These are phyloP conservation scores for Vaccinium vitisidaea DNA, from an alignment of 148 eudicot genomes.

Conservation along the genomic window DNA sequence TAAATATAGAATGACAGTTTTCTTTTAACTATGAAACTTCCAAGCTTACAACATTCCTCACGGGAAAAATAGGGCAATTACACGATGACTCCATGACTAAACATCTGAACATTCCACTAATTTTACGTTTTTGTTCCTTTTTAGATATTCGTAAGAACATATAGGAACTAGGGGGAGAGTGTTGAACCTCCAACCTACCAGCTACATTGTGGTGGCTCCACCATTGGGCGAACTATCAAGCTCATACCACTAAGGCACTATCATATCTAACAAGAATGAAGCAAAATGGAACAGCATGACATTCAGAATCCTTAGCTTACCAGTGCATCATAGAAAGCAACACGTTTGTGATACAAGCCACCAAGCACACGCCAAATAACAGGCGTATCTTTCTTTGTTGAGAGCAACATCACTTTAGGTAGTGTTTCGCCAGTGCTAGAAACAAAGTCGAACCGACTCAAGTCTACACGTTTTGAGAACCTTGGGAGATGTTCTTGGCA, in stretches of 20 bases:
- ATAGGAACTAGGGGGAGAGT: neutral
- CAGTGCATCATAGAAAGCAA: slow-evolving; percentile 76
- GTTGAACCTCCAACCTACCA: neutral
- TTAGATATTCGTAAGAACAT: neutral
- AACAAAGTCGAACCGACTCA: slow-evolving; percentile 41
- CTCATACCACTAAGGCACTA: neutral
- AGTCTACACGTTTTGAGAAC: slow-evolving; percentile 59
- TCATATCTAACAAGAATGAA: neutral
- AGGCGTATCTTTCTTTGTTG: slow-evolving; percentile 85
- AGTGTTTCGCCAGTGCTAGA: slow-evolving; percentile 41
- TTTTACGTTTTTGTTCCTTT: neutral
- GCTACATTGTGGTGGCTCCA: neutral
- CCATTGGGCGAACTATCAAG: neutral
- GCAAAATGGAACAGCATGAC: neutral
- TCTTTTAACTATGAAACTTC: neutral
- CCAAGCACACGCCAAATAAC: slow-evolving; percentile 88
- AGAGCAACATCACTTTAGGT: slow-evolving; percentile 83
- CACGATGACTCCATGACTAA: neutral
- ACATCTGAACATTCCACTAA: neutral
- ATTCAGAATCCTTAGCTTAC: slow-evolving; percentile 29
- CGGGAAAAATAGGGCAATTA: neutral
- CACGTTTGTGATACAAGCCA: slow-evolving; percentile 68
- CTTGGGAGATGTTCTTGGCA: slow-evolving; percentile 80
- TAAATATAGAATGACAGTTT: neutral
- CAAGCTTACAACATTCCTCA: neutral